These are phyloP conservation scores for Trichoderma sp. DNA, from an alignment of 2,329 filamentous ascomycete genomes.

Conservation along the genomic window DNA sequence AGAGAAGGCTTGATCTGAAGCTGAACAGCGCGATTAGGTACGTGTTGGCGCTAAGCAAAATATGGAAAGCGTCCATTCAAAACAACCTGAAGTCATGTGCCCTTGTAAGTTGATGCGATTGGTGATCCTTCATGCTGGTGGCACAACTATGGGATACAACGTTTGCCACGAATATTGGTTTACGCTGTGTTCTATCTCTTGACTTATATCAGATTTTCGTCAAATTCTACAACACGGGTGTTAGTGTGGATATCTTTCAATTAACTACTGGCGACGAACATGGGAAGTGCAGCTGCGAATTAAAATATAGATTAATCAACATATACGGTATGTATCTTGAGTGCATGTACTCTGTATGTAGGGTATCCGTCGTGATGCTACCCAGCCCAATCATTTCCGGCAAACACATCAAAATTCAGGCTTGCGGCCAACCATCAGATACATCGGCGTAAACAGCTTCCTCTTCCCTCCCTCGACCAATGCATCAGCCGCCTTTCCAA, in stretches of 20 bases:
- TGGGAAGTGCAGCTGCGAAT: not conserved
- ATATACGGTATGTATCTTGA: no score
- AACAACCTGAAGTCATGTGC: not conserved
- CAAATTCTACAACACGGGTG: no score
- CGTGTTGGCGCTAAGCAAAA: not conserved
- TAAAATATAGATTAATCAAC: not conserved
- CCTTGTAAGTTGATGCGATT: not conserved
- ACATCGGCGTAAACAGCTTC: constrained; percentile 94
- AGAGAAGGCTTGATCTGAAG: not conserved
- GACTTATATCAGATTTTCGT: not conserved
- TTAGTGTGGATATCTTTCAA: no score
- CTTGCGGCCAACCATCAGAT: constrained; percentile 86
- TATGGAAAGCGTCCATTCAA: not conserved
- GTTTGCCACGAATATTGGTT: not conserved
- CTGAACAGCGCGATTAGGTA: not conserved
- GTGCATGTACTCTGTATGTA: no score
- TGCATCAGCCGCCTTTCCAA: constrained; percentile 72
- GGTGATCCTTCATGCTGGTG: not conserved
- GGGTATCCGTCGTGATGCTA: no score
- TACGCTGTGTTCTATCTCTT: not conserved
- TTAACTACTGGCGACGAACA: not conserved
- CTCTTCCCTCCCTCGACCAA: constrained; percentile 77
- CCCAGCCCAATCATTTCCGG: not conserved
- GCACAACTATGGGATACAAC: not conserved
- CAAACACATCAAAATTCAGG: constrained; percentile 39